Conservation (phyloP, 352 stramenopile species). For the Globisporangium cederbergense region DNA sequence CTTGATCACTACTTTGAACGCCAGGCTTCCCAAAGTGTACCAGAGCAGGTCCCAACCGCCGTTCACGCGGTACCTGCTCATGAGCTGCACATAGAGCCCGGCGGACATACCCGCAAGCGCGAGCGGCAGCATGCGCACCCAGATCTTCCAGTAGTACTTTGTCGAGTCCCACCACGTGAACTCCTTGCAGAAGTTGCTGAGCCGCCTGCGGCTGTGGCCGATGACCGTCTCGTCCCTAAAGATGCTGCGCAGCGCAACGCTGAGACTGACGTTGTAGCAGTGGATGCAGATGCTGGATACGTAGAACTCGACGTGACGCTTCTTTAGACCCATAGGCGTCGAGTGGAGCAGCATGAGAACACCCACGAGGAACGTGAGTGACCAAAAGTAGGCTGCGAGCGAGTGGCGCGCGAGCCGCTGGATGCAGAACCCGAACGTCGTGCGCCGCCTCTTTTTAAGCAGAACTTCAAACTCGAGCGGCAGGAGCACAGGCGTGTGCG, state of each 20-base stretch:
- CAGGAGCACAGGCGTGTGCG: slow-evolving; percentile 2
- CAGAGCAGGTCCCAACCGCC: slow-evolving; percentile 7
- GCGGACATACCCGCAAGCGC: slow-evolving; percentile 1
- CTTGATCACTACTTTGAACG: slow-evolving; percentile 16
- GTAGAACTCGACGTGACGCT: slow-evolving; percentile 6
- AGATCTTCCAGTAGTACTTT: slow-evolving; percentile 2
- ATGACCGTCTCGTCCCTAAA: slow-evolving; percentile 4
- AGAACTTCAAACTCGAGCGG: slow-evolving; percentile 17
- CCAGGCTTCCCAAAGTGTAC: slow-evolving; percentile 14
- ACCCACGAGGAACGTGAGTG: slow-evolving; percentile 4
- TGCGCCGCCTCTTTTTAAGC: background rate
- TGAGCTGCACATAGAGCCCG: slow-evolving; percentile 10
- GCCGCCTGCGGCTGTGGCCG: slow-evolving; percentile 1
- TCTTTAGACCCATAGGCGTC: background rate
- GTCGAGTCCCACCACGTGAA: background rate
- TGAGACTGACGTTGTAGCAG: background rate
- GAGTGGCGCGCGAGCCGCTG: background rate
- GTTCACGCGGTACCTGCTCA: background rate
- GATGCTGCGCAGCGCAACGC: slow-evolving; percentile 9
- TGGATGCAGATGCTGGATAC: slow-evolving; percentile 3
- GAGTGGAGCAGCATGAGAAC: background rate
- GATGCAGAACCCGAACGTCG: slow-evolving; percentile 7
- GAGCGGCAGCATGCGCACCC: slow-evolving; percentile 2
- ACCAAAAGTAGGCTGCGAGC: slow-evolving; percentile 13
- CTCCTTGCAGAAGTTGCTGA: background rate